A percentile compares a stretch with the other conserved stretches of the same genome.
Evolutionary conservation across 169 alveolate genomes (phyloP).

Genomic region (Amoebophrya sp.): DNA sequence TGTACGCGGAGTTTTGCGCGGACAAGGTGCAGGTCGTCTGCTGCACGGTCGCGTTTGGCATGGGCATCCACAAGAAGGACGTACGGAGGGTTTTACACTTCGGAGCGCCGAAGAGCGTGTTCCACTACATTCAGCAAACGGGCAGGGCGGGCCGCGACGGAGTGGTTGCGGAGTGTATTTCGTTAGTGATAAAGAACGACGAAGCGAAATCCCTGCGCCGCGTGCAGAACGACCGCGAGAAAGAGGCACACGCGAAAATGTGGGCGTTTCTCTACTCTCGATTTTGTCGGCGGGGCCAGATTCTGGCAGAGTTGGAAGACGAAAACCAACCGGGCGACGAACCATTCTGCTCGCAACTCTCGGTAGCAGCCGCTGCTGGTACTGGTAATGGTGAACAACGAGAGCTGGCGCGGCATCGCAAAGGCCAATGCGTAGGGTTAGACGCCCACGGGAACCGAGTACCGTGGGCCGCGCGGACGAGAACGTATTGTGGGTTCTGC

Average conservation of each 20-base stretch:
- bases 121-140: conserved; percentile 87
- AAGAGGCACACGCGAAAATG: background rate
- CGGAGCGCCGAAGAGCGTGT: conserved; percentile 89
- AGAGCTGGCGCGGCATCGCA: background rate
- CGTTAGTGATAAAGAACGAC: background rate
- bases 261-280: background rate
- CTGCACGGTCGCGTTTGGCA: conserved; percentile 96
- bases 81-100: conserved; percentile 90
- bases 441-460: background rate
- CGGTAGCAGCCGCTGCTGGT: background rate
- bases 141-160: conserved; percentile 91
- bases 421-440: background rate
- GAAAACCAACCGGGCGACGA: no score
- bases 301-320: background rate
- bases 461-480: background rate
- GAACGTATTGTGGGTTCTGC: background rate
- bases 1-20: conserved; percentile 35
- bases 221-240: background rate
- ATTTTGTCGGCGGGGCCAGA: background rate
- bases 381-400: background rate
- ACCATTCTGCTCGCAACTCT: no score
- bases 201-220: background rate
- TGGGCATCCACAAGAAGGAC: conserved; percentile 95
- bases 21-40: conserved; percentile 79
- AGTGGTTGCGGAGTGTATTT: background rate